Evolutionary conservation across 169 alveolate genomes (phyloP), one percentile per base, ranked within the genome.

Genomic region (Toxoplasma gondii): DNA sequence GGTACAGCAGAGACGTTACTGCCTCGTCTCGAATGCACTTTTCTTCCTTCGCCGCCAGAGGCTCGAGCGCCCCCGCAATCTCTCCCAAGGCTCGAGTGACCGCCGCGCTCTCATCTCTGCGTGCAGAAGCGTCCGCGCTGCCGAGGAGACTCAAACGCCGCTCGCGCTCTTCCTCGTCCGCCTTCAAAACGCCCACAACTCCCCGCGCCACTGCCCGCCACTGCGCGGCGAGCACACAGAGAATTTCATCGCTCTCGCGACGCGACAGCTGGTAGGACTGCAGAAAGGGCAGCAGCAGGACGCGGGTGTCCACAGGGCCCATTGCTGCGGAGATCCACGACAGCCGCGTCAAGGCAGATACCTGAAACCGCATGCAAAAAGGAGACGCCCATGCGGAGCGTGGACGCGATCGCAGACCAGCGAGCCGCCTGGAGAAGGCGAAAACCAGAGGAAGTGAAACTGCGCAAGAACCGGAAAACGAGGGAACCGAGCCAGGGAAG

Each of bases 11-110:
- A 2, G 69, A 43, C 36, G 90, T 43, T 9, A 82, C 67, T 10
- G 90, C 94, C 43, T 92, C 94, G 54, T 92, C 53, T 1, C 94
- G 94, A 17, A 92, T 67, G 54, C 94, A 92, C 64, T 83, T 92
- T 41, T 92, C 94, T 45, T 92, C 94, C 80, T 44, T 69, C 53
- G 87, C 91, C n/a, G 94, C 94, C 38, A 92, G 92, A 0, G 17
- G 54, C 36, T 44, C 92, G 27, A 92, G 80, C 27, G 92, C 70
- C 39, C 54, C 74, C 12, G 58, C 94, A 36, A 78, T 34, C 70
- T 31, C 36, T 39, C 88, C 74, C 22, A 82, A 45, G 4, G 94
- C 70, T 45, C 41, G 88, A 10, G 41, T 1, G 64, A 38, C 67
- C n/a, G 31, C 88, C 27, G 4, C 88, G 44, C 88, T 4, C 44